Conservation (phyloP, 345 rosid species). For the Syzygium grande region DNA sequence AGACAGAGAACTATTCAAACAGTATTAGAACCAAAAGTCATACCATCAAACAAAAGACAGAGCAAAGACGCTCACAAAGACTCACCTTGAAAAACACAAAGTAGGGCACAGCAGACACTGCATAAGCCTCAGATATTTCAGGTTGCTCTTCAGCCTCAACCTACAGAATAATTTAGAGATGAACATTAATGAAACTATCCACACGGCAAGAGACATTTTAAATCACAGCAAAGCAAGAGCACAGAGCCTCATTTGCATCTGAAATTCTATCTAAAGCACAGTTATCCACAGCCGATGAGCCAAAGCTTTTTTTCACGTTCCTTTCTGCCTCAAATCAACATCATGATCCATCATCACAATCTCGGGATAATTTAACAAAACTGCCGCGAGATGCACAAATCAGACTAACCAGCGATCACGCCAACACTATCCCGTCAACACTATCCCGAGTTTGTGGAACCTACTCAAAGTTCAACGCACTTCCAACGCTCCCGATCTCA, state of each 20-base stretch:
- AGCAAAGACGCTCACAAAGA: background rate
- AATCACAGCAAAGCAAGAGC: background rate
- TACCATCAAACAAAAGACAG: background rate
- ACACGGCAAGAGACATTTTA: background rate
- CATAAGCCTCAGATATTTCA: constrained; percentile 70
- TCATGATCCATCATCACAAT: background rate
- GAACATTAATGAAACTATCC: background rate
- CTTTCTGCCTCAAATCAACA: background rate
- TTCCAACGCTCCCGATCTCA: background rate
- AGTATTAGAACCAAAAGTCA: background rate
- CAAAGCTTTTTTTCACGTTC: background rate
- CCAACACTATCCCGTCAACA: background rate
- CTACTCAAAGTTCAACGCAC: background rate
- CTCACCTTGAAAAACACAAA: constrained; percentile 83
- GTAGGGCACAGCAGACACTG: constrained; percentile 87
- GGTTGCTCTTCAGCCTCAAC: constrained; percentile 98
- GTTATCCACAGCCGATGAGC: background rate
- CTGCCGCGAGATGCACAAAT: background rate
- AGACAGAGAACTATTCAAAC: background rate
- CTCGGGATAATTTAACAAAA: background rate
- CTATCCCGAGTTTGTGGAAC: background rate
- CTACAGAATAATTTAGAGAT: constrained; percentile 23
- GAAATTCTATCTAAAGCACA: background rate
- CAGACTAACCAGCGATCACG: background rate
- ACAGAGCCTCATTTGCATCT: background rate